Evolutionary conservation across 1,284 basidiomycete genomes (phyloP).

Genomic region (Retiboletus flavoniger): DNA sequence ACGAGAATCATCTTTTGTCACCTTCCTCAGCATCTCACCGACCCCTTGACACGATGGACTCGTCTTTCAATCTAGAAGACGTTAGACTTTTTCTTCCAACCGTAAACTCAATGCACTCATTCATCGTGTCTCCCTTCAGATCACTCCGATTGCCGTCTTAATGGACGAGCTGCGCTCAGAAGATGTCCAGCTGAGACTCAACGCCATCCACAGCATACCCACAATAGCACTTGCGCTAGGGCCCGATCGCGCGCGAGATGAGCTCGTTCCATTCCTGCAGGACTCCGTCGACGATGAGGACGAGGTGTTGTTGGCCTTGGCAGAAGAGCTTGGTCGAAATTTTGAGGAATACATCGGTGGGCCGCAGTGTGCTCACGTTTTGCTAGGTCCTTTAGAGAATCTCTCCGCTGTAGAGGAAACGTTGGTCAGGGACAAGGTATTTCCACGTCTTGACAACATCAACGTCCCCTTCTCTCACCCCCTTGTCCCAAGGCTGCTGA

Average conservation of each 20-base stretch:
- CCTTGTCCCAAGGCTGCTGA: constrained; percentile 76
- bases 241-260: constrained; percentile 91
- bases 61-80: constrained; percentile 57
- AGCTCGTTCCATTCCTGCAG: constrained; percentile 95
- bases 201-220: constrained; percentile 96
- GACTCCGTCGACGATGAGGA: constrained; percentile 99
- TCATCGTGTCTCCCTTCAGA: constrained; percentile 41
- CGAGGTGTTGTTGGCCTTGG: constrained; percentile 94
- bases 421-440: constrained; percentile 95
- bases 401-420: constrained; percentile 98
- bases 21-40: neutral
- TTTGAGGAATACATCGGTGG: constrained; percentile 97
- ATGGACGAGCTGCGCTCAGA: constrained; percentile 96
- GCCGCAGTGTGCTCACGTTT: constrained; percentile 80
- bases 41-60: constrained; percentile 51
- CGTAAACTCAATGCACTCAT: constrained; percentile 19
- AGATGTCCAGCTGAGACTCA: constrained; percentile 92
- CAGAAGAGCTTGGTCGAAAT: constrained; percentile 91
- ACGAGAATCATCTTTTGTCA: neutral
- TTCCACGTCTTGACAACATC: constrained; percentile 7
- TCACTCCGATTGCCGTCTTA: constrained; percentile 83
- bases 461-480: constrained; percentile 13
- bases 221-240: constrained; percentile 98
- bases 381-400: constrained; percentile 94
- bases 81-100: constrained; percentile 36